phyloP scores from a whole-genome alignment of 306 rosid species.

The Notholithocarpus densiflorus region DNA sequence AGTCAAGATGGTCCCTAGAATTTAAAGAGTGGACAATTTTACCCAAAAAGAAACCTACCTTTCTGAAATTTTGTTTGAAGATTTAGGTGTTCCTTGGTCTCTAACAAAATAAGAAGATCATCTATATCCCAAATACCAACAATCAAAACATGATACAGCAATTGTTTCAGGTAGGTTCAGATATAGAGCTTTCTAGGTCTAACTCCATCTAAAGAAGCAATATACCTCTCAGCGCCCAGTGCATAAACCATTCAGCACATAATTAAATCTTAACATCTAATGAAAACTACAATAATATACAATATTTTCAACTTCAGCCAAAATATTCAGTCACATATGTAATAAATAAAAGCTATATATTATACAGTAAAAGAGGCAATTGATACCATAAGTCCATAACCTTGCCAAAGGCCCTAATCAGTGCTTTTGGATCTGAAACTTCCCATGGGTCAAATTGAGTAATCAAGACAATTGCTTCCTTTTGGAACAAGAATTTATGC shows the following conservation, averaged over 20 bases:
- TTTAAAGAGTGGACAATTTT: too few relatives aligned
- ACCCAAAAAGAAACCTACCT: too few relatives aligned
- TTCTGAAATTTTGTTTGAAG: too few relatives aligned
- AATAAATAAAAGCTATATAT: neutral
- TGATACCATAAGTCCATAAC: neutral
- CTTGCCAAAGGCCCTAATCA: neutral
- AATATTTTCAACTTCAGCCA: too few relatives aligned
- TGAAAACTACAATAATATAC: too few relatives aligned
- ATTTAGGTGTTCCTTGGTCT: too few relatives aligned
- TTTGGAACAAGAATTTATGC: neutral
- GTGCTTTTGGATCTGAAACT: neutral
- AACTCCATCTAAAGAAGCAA: neutral
- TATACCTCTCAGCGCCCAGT: neutral
- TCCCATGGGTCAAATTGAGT: neutral
- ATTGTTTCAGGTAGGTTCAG: neutral
- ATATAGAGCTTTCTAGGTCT: neutral
- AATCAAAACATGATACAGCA: neutral
- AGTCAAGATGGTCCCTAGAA: too few relatives aligned
- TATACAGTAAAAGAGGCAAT: neutral
- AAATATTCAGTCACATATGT: too few relatives aligned
- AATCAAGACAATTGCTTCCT: neutral
- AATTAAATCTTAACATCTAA: too few relatives aligned
- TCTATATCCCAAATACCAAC: neutral
- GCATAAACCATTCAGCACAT: neutral
- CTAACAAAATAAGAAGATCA: too few relatives aligned